Base-by-base conservation (phyloP, 441 rosid species). In the Caryocar brasiliense region DNA sequence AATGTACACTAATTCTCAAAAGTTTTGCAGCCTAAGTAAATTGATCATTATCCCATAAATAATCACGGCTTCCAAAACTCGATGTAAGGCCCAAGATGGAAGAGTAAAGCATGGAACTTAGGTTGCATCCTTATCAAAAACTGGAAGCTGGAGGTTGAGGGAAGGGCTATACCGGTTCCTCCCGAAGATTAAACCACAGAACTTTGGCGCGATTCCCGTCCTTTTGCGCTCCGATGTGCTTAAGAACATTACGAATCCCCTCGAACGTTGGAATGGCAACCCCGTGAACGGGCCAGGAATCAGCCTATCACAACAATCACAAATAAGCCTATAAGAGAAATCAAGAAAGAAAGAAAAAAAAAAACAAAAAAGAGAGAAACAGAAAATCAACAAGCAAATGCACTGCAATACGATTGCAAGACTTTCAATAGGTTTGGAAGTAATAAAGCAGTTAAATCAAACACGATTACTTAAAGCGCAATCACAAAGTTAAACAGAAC, bases 141-240 rank as follows among this genome's bases (percentile, higher is more conserved):
- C 15, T 25, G 40, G n/a, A 41, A 38, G 5, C 24, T 33, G 30
- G 34, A 40, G 27, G 26, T 26, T 23, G n/a, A 40, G 22, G 22
- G 35, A 55, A 28, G 35, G 27, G 40, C 38, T 44, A 51, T 92
- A 88, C 95, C 71, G 97, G 97, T 66, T 93, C 99, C 71, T 88
- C 99, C 0, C 97, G 90, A 48, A 93, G 99, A 66, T 76, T 86
- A 72, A 93, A 75, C 99, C 97, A 93, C 50, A 88, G 81, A 70
- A 86, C 77, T 62, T 70, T 64, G 3, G 73, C 78, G 62, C 64
- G 72, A 57, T 67, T 75, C 47, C 78, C 80, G 13, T 79, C 88
- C 48, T 72, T 79, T 35, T 73, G 78, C 28, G 90, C 87, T 33
- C 95, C 87, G 40, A 86, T 77, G 44, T 86, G 81, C 70, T 81